A percentile compares a stretch with the other conserved stretches of the same genome.
Evolutionary conservation across 352 stramenopile species (phyloP).

Genomic region (Phytopythium boreale): DNA sequence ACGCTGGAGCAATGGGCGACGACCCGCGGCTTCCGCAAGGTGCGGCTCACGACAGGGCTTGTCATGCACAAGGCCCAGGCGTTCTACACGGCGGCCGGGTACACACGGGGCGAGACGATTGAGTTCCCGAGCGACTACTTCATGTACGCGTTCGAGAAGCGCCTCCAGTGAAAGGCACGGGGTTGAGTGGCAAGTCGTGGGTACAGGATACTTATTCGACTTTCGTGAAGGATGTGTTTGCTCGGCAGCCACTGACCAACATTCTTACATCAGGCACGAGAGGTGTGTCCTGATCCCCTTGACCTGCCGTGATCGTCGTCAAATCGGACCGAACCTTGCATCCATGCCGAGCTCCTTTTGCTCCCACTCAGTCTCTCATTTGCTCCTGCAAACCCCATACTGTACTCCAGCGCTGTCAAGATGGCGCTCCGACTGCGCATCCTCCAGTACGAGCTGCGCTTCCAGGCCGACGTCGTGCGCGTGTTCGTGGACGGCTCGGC

Average conservation of each 20-base stretch:
- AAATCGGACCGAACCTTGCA: neutral
- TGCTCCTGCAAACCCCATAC: too few relatives aligned
- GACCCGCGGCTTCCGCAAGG: constrained; percentile 13
- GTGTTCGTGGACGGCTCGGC: constrained; percentile 26
- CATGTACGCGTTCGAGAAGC: constrained; percentile 9
- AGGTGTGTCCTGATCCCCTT: too few relatives aligned
- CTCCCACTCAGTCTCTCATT: neutral
- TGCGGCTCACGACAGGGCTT: constrained; percentile 29
- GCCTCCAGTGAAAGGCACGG: neutral
- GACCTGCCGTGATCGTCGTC: neutral
- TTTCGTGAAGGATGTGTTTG: too few relatives aligned
- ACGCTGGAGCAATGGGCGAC: constrained; percentile 30
- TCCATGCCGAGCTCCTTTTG: neutral
- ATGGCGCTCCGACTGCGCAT: constrained; percentile 12
- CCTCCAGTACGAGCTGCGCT: constrained; percentile 15
- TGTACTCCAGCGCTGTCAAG: neutral
- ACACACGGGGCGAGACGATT: constrained; percentile 8
- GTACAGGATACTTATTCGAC: too few relatives aligned
- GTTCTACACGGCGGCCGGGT: constrained; percentile 32
- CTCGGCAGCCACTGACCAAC: too few relatives aligned
- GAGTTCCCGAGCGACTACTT: neutral
- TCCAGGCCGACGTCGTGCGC: constrained; percentile 16
- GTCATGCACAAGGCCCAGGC: constrained; percentile 18
- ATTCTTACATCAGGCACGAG: neutral
- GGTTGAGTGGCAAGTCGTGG: too few relatives aligned